Percentiles rank a stretch among this genome's conserved stretches.
phyloP scores from a whole-genome alignment of 148 eudicot species.

The Cornus controversa region DNA sequence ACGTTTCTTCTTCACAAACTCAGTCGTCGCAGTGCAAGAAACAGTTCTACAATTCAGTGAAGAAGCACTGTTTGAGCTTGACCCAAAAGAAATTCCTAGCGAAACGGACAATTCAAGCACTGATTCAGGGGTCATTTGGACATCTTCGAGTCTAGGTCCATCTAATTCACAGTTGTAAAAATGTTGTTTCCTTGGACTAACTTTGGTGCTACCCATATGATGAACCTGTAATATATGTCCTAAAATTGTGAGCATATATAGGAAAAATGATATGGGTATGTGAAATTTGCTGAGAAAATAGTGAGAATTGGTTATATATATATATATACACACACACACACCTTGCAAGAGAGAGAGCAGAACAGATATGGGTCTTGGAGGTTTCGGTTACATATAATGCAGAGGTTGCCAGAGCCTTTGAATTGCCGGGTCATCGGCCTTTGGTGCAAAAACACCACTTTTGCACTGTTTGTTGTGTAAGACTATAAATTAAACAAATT shows the following conservation, averaged over 20 bases:
- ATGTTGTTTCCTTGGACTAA: conserved; percentile 11
- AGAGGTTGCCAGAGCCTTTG: conserved; percentile 35
- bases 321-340: too few relatives aligned
- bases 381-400: conserved; percentile 44
- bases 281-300: background rate
- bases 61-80: conserved; percentile 18
- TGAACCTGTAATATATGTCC: conserved; percentile 27
- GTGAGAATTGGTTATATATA: background rate
- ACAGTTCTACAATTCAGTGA: background rate
- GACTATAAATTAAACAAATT: conserved; percentile 21
- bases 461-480: conserved; percentile 50
- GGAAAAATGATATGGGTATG: too few relatives aligned
- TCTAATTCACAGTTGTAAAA: conserved; percentile 26
- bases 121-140: conserved; percentile 38
- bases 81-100: conserved; percentile 27
- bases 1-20: conserved; percentile 42
- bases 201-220: conserved; percentile 16
- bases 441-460: conserved; percentile 52
- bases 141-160: conserved; percentile 1
- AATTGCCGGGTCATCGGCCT: conserved; percentile 36
- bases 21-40: conserved; percentile 30
- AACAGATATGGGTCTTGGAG: conserved; percentile 47
- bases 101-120: conserved; percentile 35
- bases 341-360: conserved; percentile 67
- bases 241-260: background rate